Conservation (phyloP, 768 basidiomycete species). For the Boletus reticulatus region DNA sequence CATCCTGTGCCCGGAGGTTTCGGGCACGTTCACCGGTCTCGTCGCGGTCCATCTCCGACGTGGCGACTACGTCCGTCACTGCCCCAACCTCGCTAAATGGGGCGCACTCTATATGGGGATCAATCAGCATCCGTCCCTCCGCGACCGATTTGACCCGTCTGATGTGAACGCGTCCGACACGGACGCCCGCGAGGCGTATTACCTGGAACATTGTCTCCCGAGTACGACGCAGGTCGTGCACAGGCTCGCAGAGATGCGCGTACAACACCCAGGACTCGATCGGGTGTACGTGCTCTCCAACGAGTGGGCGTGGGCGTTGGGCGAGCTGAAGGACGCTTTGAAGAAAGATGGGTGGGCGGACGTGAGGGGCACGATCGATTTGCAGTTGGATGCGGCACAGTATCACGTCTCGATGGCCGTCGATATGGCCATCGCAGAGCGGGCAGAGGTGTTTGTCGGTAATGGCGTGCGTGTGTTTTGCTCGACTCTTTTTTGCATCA, state of each 20-base stretch:
- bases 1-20: slow-evolving; percentile 15
- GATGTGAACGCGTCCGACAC: not conserved
- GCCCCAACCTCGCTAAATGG: slow-evolving; percentile 48
- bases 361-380: slow-evolving; percentile 40
- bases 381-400: slow-evolving; percentile 45
- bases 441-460: slow-evolving; percentile 58
- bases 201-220: slow-evolving; percentile 38
- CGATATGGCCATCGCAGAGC: slow-evolving; percentile 59
- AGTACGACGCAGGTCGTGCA: slow-evolving; percentile 40
- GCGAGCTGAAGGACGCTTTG: slow-evolving; percentile 37
- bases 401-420: slow-evolving; percentile 48
- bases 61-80: slow-evolving; percentile 61
- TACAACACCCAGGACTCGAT: slow-evolving; percentile 27
- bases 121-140: slow-evolving; percentile 40
- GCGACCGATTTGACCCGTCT: slow-evolving; percentile 40
- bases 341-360: slow-evolving; percentile 50
- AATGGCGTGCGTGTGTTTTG: slow-evolving; percentile 48
- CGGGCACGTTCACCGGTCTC: slow-evolving; percentile 38
- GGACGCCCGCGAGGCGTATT: slow-evolving; percentile 8
- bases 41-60: slow-evolving; percentile 57
- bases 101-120: slow-evolving; percentile 47
- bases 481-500: too few relatives aligned
- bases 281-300: slow-evolving; percentile 54
- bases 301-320: slow-evolving; percentile 44
- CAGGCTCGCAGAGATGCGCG: slow-evolving; percentile 35